Base-by-base conservation (phyloP, 208 protist species). In the Wallacemonas sp. region DNA sequence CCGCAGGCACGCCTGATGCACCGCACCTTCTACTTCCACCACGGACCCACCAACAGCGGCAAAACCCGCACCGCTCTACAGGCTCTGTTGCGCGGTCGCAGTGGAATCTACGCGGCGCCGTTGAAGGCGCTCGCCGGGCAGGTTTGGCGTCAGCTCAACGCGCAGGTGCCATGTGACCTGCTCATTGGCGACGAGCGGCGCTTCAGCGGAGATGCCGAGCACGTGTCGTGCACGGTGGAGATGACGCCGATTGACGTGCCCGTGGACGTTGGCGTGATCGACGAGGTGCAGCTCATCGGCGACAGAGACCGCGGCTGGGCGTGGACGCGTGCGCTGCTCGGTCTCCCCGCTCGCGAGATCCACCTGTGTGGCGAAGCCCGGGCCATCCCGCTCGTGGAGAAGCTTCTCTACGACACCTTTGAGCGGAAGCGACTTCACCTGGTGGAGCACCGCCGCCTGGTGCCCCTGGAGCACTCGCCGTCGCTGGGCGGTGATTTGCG, bases 271-370 rank as follows among this genome's bases (percentile, higher is more conserved):
- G 92, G 72, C 14, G 91, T 98, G 12, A 93, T 98, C 62, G 94
- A 98, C 66, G 94, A 98, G 72, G 84, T 98, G n/a, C 97, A 99
- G 82, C 93, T 98, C 72, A 87, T 99, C 31, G 81, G 65, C 11
- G 91, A 98, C 70, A 50, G 68, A 39, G 87, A 97, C 42, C 81
- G 97, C 14, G 97, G 97, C 26, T 97, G 93, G 92, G 95, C 96
- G 3, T 99, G 95, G 95, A 97, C 94, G n/a, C 86, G 90, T 26
- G 96, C 95, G 2, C 68, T 99, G 38, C 82, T 98, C 3, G 95
- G 96, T 16, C 64, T 98, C 2, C 88, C 84, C 1, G 95, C 95
- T 2, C 75, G 84, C 0, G 88, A 98, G 72, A 81, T 98, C 20
- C 95, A 98, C 61, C 70, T 97, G 11, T 98, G 95, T 75, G 95